Evolutionary conservation across 148 eudicot genomes (phyloP), one percentile per base, ranked within the genome.

Genomic region (Camellia japonica): DNA sequence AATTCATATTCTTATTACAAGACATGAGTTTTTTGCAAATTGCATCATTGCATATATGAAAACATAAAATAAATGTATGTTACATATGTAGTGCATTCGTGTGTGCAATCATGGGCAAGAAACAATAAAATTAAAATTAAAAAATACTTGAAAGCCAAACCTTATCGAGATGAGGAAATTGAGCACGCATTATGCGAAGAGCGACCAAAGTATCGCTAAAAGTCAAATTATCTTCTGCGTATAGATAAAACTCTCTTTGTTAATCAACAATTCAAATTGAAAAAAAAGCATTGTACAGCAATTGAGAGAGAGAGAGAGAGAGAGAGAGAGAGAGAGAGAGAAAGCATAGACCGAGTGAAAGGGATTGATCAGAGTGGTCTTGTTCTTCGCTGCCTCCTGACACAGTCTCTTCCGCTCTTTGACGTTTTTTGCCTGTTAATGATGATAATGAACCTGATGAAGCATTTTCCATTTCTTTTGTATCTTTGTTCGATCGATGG

Each of bases 171-270:
- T 61, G 85, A 60, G 99, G 99, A 71, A 95, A 95, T 84, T 95
- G 99, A 74, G 98, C 93, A 60, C 89, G 91, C 99, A 95, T 95
- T 85, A 95, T 93, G 44, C 84, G 90, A 74, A 95, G 93, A 73
- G 97, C 99, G 65, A 92, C 90, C 82, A 90, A 72, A 46, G 99
- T 95, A 74, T 95, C 99, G 80, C 93, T 95, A 73, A 95, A 95
- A 11, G 82, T 85, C 42, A 92, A 87, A 83, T 89, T 85, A 52
- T 87, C 92, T 87, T 90, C 99, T 92, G 85, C 85, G 46, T 73
- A 71, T 43, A 84, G 12, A 80, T 13, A 83, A 41, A 59, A 15
- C 19, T 30, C 62, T 18, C 72, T 68, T 54, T 55, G 74, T 10
- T 13, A 61, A 11, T 42, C 69, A 23, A 62, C 6, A 19, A 75